Percentiles rank a stretch among this genome's conserved stretches.
Evolutionary conservation across 2,329 filamentous ascomycete genomes (phyloP).

Genomic region (Eutypella sp.): DNA sequence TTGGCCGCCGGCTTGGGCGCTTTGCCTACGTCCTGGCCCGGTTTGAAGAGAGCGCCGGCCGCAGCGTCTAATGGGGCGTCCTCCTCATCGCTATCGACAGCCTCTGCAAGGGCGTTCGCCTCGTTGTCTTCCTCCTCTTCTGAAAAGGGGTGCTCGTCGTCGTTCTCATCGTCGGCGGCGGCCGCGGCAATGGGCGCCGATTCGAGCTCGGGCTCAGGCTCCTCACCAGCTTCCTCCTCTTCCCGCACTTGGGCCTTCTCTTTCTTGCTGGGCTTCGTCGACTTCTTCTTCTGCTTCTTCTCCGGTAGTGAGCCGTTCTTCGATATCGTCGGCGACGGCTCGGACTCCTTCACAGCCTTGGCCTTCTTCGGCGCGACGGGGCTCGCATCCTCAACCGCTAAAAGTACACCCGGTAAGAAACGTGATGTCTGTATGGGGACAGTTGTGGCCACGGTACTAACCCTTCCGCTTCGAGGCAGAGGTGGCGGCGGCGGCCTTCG

Average conservation of each 20-base stretch:
- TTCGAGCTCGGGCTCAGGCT: constrained; percentile 38
- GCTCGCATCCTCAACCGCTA: constrained; percentile 41
- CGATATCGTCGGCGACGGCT: constrained; percentile 10
- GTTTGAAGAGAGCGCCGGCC: constrained; percentile 33
- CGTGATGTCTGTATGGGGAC: too few species aligned
- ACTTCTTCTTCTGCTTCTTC: constrained; percentile 10
- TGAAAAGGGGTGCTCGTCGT: constrained; percentile 16
- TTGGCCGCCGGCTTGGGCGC: constrained; percentile 45
- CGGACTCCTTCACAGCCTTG: constrained; percentile 33
- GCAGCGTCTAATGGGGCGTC: constrained; percentile 27
- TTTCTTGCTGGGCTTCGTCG: constrained; percentile 20
- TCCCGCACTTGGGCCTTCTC: constrained; percentile 20
- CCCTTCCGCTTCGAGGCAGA: constrained; percentile 33
- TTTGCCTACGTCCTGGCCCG: constrained; percentile 47
- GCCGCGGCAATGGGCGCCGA: too few species aligned
- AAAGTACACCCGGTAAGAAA: too few species aligned
- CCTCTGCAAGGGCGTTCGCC: constrained; percentile 39
- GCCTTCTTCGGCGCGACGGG: constrained; percentile 41
- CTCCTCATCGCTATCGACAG: constrained; percentile 42
- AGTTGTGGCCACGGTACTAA: constrained; percentile 10
- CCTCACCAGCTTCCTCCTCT: constrained; percentile 21
- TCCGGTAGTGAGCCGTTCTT: constrained; percentile 2
- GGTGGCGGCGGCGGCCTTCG: constrained; percentile 17
- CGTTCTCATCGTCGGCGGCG: constrained; percentile 28
- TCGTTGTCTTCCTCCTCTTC: constrained; percentile 36